Evolutionary conservation across 768 basidiomycete genomes (phyloP), one percentile per base, ranked within the genome.

Genomic region (Tremella yokohamensis): DNA sequence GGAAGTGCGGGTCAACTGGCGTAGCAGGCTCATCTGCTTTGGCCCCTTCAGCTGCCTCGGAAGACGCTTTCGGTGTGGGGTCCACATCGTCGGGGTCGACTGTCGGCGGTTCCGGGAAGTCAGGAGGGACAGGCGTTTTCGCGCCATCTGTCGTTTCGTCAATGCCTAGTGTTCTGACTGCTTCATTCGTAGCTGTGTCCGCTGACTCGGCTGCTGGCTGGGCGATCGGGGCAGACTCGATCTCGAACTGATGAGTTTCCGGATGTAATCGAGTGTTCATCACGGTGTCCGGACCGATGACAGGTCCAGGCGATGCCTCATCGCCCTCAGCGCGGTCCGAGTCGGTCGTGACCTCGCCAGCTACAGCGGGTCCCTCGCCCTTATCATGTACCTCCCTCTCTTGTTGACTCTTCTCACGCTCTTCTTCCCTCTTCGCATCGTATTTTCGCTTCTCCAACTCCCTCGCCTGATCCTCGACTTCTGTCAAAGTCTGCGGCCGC

Each of bases 381-480:
- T 56, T 26, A 25, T 40, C 29, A n/a, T 19, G 38, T 6, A 24
- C 45, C 12, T 34, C 3, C 16, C 20, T 42, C 49, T 42, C 26
- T 7, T 45, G 42, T 12, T 20, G 49, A 24, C n/a, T 38, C 40
- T 48, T 20, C 24, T 40, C 56, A n/a, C 42, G 38, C 13, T 48
- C 13, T 26, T 37, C 39, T 18, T 45, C 25, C 34, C 39, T 52
- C 20, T 48, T 45, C 44, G 18, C 44, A 8, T 24, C 44, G n/a
- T 45, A 18, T 15, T 24, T 18, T 4, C 44, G 20, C 19, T 15
- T 83, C 26, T 83, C 79, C 15, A 70, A 81, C 38, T 81, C 83
- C 1, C 77, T 78, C 47, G 82, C 77, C n/a, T 18, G 8, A 48
- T n/a, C 47, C 19, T 40, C 38, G 6, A 18, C 52, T 25, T 20